Conservation (phyloP, 2,329 filamentous ascomycete genomes). For the Rhytidhysteron rufulum region DNA sequence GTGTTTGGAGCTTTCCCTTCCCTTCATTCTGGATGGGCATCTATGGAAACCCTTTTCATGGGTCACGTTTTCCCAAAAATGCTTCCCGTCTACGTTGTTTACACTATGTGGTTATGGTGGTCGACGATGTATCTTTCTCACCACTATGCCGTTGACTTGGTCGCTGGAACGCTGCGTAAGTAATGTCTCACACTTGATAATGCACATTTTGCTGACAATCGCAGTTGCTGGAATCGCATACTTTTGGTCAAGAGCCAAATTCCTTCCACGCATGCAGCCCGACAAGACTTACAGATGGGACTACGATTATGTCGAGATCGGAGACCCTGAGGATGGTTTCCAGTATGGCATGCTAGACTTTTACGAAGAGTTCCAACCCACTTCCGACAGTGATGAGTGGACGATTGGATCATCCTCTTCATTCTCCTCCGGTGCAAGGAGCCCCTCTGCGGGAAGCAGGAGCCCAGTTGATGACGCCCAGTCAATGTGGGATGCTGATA, state of each 20-base stretch:
- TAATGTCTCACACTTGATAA: slow-evolving; percentile 1
- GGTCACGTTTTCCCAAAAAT: slow-evolving; percentile 84
- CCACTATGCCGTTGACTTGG: slow-evolving; percentile 92
- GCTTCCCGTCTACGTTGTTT: slow-evolving; percentile 73
- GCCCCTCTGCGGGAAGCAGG: slow-evolving; percentile 48
- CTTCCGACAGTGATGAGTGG: slow-evolving; percentile 80
- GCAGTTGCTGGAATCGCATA: slow-evolving; percentile 66
- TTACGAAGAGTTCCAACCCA: slow-evolving; percentile 48
- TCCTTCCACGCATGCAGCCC: slow-evolving; percentile 74
- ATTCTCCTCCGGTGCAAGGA: slow-evolving; percentile 62
- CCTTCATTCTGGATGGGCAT: slow-evolving; percentile 84
- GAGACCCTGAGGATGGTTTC: slow-evolving; percentile 56
- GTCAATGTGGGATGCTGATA: slow-evolving; percentile 56
- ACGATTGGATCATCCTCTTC: slow-evolving; percentile 80
- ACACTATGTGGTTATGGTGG: slow-evolving; percentile 96
- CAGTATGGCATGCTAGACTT: slow-evolving; percentile 56
- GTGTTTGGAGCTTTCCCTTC: slow-evolving; percentile 96
- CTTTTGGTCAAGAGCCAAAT: slow-evolving; percentile 76
- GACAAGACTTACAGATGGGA: slow-evolving; percentile 92
- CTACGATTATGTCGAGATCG: slow-evolving; percentile 88
- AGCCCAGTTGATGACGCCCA: slow-evolving; percentile 56
- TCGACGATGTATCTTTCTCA: slow-evolving; percentile 97
- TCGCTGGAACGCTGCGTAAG: slow-evolving; percentile 69
- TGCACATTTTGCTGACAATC: slow-evolving; percentile 21
- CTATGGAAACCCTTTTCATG: slow-evolving; percentile 88